Evolutionary conservation across 2,329 filamentous ascomycete genomes (phyloP), one percentile per base, ranked within the genome.

Genomic region (Fusarium setosum): DNA sequence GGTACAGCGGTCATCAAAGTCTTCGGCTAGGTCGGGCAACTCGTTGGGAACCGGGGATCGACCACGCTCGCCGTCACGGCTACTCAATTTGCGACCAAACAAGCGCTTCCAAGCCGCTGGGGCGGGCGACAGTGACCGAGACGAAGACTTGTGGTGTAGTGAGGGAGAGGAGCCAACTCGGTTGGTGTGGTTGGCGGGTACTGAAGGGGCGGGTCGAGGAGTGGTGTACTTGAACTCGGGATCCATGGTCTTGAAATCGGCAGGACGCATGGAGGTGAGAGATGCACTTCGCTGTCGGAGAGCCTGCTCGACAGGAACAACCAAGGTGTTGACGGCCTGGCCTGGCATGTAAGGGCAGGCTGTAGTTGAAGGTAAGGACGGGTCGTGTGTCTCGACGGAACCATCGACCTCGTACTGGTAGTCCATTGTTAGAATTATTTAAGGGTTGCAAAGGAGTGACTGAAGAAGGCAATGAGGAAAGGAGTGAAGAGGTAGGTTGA

Each of bases 321-420:
- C 89, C 56, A 98, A 82, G 13, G 93, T 87, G 79, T 98, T 97
- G 74, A 97, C 88, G 3, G 86, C 86, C 77, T 97, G 95, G 13
- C 95, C 95, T 4, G 95, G 95, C 23, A 97, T 85, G 65, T 95
- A 89, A 32, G 95, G 94, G 74, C 95, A 98, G 40, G 86, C 80
- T 3, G 88, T 94, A 2, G 94, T 97, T 11, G 86, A 90, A 17
- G 92, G 90, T 70, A 91, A 83, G 3, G 87, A 80, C 24, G 90
- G 82, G 75, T 97, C 93, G 75, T 93, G 88, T 50, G 87, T 88
- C 77, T 97, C 94, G 31, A 88, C 83, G 45, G 90, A 88, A 68
- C 90, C 89, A 77, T 97, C 89, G 38, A 97, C 78, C 75, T 94
- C 89, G 79, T 97, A 97, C 92, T 96, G 75, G 52, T 41, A 64